These are phyloP conservation scores for Talaromyces stipitatus DNA, from an alignment of 495 filamentous ascomycete genomes.

Conservation along the genomic window DNA sequence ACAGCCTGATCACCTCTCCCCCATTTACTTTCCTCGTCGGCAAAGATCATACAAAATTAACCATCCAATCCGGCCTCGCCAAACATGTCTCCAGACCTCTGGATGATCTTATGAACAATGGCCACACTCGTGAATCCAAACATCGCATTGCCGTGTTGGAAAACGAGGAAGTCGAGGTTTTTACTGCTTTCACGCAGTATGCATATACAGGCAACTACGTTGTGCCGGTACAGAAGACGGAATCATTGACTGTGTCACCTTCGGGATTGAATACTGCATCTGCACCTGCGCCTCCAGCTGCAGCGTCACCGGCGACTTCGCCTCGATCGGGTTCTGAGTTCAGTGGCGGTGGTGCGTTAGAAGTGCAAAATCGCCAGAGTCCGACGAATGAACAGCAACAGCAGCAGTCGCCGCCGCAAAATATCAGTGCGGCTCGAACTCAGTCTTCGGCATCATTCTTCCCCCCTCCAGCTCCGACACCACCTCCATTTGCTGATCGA, in stretches of 20 bases:
- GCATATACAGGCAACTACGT: constrained; percentile 43
- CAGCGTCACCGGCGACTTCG: too few relatives aligned
- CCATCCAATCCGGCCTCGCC: constrained; percentile 40
- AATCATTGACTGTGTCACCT: neutral
- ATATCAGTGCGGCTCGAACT: neutral
- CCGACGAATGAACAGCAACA: neutral
- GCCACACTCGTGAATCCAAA: constrained; percentile 35
- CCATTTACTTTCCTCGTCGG: constrained; percentile 46
- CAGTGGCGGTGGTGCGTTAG: neutral
- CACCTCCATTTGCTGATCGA: constrained; percentile 8
- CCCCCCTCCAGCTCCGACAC: constrained; percentile 11
- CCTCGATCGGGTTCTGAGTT: neutral
- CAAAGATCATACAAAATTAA: constrained; percentile 32
- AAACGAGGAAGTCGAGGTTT: constrained; percentile 40
- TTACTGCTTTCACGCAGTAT: constrained; percentile 42
- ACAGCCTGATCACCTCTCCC: constrained; percentile 35
- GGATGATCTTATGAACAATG: constrained; percentile 40
- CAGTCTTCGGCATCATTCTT: constrained; percentile 1
- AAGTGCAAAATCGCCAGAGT: neutral
- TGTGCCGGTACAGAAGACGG: constrained; percentile 16
- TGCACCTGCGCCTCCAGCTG: neutral
- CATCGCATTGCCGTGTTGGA: constrained; percentile 34
- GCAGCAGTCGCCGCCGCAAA: neutral
- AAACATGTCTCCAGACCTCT: constrained; percentile 40
- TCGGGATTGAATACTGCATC: neutral